Conservation (phyloP, 78 protist species). For the Planoprotostelium fungivorum region DNA sequence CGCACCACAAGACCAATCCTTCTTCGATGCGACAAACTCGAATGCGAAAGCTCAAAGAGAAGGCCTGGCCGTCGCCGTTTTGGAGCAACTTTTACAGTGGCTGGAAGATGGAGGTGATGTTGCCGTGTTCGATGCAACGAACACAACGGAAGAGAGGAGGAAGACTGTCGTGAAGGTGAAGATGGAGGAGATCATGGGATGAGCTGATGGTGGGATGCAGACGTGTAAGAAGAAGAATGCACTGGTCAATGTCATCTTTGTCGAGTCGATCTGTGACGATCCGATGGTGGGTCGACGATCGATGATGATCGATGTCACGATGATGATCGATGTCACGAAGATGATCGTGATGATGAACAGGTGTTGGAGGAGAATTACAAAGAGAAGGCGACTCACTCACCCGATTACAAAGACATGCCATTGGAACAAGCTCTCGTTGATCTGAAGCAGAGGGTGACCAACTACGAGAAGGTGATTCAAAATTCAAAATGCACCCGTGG, state of each 20-base stretch:
- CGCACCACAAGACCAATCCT: not conserved
- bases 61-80: slow-evolving; percentile 5
- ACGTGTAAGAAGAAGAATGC: not conserved
- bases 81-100: slow-evolving; percentile 15
- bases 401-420: not conserved
- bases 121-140: slow-evolving; percentile 37
- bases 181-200: no score
- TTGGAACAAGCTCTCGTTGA: slow-evolving; percentile 1
- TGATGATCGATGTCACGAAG: not conserved
- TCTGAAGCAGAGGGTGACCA: slow-evolving; percentile 4
- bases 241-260: slow-evolving; percentile 1
- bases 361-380: not conserved
- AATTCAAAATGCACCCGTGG: not conserved
- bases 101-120: slow-evolving; percentile 10
- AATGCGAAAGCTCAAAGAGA: slow-evolving; percentile 9
- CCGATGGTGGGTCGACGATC: not conserved
- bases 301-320: no score
- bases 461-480: not conserved
- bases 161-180: not conserved
- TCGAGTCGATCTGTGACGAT: slow-evolving; percentile 33
- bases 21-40: slow-evolving; percentile 20
- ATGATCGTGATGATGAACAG: no score
- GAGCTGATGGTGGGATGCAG: not conserved
- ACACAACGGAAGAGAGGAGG: slow-evolving; percentile 16
- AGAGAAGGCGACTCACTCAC: slow-evolving; percentile 5